Percentiles rank a stretch among this genome's conserved stretches.
These are phyloP conservation scores for Cystobasidiaceae sp. DNA, from an alignment of 1,284 basidiomycete species.

Conservation along the genomic window DNA sequence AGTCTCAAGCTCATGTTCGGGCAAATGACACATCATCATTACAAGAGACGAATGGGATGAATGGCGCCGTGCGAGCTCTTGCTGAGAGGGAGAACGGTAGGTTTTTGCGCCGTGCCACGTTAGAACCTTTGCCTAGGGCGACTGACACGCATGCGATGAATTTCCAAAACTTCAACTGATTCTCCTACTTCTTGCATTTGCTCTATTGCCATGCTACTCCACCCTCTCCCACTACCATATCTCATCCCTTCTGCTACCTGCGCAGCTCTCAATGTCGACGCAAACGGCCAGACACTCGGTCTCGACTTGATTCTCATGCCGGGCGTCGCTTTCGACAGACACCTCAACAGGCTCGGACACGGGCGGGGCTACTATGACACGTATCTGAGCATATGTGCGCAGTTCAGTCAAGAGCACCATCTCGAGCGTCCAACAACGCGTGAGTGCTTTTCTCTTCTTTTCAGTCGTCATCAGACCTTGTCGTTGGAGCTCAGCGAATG, in stretches of 20 bases:
- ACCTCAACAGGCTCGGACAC: constrained; percentile 47
- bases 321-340: constrained; percentile 46
- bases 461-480: too few species aligned
- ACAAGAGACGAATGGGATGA: too few species aligned
- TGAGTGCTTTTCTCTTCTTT: constrained; percentile 7
- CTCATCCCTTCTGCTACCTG: neutral
- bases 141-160: too few species aligned
- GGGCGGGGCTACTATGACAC: constrained; percentile 50
- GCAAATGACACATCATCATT: too few species aligned
- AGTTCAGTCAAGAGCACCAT: constrained; percentile 21
- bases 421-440: constrained; percentile 18
- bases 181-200: neutral
- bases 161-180: too few species aligned
- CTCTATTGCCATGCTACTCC: too few species aligned
- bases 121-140: too few species aligned
- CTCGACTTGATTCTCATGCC: constrained; percentile 49
- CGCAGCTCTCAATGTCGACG: constrained; percentile 41
- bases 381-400: constrained; percentile 41
- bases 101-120: neutral
- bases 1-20: constrained; percentile 20
- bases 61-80: too few species aligned
- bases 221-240: too few species aligned
- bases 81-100: constrained; percentile 6
- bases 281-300: constrained; percentile 42
- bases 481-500: too few species aligned